Evolutionary conservation across 208 protist genomes (phyloP).

Genomic region (Wallacemonas rigidus): DNA sequence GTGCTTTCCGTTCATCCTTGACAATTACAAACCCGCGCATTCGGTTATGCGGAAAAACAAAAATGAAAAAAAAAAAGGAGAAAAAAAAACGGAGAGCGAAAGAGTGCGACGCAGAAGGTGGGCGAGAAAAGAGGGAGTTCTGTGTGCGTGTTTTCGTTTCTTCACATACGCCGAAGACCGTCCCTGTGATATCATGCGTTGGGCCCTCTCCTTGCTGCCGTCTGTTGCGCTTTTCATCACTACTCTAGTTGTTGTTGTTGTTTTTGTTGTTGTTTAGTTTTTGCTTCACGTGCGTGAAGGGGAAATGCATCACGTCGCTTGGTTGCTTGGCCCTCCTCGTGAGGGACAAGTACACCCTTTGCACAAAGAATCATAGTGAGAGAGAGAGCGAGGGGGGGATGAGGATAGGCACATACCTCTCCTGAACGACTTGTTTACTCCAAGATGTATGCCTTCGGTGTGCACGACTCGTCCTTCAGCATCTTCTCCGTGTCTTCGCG

Average conservation of each 20-base stretch:
- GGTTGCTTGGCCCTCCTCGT: too few species aligned
- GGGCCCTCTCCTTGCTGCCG: too few species aligned
- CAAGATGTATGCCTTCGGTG: constrained; percentile 40
- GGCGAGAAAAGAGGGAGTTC: not conserved
- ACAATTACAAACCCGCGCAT: too few species aligned
- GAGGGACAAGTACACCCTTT: too few species aligned
- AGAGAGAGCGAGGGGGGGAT: too few species aligned
- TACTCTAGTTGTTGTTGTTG: not conserved
- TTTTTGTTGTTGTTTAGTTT: not conserved
- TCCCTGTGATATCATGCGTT: not conserved
- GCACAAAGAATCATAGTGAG: too few species aligned
- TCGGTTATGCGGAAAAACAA: not conserved
- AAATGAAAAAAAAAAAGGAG: constrained; percentile 25
- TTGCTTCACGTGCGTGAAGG: not conserved
- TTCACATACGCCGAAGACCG: too few species aligned
- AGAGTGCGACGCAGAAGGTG: not conserved
- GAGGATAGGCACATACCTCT: too few species aligned
- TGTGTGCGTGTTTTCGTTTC: too few species aligned
- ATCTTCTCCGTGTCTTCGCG: constrained; percentile 41
- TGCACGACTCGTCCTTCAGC: constrained; percentile 30
- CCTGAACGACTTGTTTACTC: not conserved
- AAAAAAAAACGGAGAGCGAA: not conserved
- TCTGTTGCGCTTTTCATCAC: too few species aligned
- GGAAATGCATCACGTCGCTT: too few species aligned
- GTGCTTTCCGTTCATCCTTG: too few species aligned